Percentiles rank a stretch among this genome's conserved stretches.
These are phyloP conservation scores for Rhexocercosporidium sp. DNA, from an alignment of 2,329 filamentous ascomycete species.

Conservation along the genomic window DNA sequence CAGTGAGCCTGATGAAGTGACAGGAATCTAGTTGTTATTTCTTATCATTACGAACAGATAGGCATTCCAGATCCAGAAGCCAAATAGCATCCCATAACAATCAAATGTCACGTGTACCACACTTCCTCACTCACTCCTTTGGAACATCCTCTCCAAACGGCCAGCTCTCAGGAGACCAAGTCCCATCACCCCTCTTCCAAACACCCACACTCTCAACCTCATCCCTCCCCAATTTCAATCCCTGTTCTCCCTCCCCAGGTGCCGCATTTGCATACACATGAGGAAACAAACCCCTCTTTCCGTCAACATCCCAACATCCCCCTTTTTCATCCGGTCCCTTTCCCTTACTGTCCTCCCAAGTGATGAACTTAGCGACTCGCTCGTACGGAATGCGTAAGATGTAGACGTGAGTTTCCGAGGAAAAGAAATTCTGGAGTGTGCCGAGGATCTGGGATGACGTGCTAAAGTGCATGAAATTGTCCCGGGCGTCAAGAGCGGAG, in stretches of 20 bases:
- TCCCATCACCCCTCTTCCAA: conserved; percentile 27
- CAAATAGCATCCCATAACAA: too few species aligned
- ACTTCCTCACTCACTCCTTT: background rate
- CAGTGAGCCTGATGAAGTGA: too few species aligned
- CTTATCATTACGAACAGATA: too few species aligned
- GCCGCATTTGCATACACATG: conserved; percentile 37
- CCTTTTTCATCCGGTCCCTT: conserved; percentile 33
- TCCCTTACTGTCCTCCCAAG: conserved; percentile 34
- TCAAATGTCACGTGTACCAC: background rate
- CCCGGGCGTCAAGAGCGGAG: conserved; percentile 37
- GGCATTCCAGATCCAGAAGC: background rate
- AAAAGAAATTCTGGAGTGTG: conserved; percentile 38
- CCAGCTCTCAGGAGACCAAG: conserved; percentile 33
- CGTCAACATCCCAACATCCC: conserved; percentile 37
- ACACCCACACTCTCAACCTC: conserved; percentile 34
- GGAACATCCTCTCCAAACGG: conserved; percentile 34
- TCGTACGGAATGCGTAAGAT: conserved; percentile 37
- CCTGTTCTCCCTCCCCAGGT: conserved; percentile 13
- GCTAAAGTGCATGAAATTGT: conserved; percentile 38
- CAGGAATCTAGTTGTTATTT: too few species aligned
- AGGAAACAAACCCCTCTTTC: conserved; percentile 34
- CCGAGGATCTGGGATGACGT: conserved; percentile 37
- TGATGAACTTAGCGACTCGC: conserved; percentile 31
- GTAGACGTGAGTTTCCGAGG: conserved; percentile 25
- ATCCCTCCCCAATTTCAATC: conserved; percentile 34